Percentiles rank a stretch among this genome's conserved stretches.
phyloP scores from a whole-genome alignment of 352 stramenopile genomes.

The Globisporangium camurandrum region DNA sequence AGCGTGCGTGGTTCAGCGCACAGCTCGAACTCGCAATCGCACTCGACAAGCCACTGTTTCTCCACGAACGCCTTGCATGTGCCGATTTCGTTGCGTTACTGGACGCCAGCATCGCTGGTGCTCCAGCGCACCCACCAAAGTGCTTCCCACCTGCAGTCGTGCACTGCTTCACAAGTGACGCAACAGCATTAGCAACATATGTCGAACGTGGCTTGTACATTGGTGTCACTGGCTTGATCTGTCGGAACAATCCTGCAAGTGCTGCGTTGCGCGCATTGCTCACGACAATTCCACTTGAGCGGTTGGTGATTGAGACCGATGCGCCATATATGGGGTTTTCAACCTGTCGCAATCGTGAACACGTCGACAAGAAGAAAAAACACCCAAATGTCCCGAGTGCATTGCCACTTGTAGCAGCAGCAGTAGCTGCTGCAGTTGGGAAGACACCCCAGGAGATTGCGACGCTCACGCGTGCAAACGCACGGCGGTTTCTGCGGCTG shows the following conservation, averaged over 20 bases:
- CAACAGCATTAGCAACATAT: slow-evolving; percentile 68
- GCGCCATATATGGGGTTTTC: slow-evolving; percentile 89
- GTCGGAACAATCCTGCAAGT: slow-evolving; percentile 69
- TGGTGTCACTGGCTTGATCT: slow-evolving; percentile 87
- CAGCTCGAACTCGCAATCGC: slow-evolving; percentile 60
- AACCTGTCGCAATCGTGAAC: slow-evolving; percentile 37
- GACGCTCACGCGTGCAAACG: slow-evolving; percentile 51
- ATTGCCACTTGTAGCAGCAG: slow-evolving; percentile 48
- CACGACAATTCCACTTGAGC: slow-evolving; percentile 56
- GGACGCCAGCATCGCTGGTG: slow-evolving; percentile 31
- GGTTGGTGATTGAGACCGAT: slow-evolving; percentile 89
- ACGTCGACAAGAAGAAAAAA: slow-evolving; percentile 41
- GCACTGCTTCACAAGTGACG: slow-evolving; percentile 88
- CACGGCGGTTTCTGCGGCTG: slow-evolving; percentile 59
- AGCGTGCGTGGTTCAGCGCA: slow-evolving; percentile 58
- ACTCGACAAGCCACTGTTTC: slow-evolving; percentile 71
- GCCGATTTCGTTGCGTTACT: slow-evolving; percentile 68
- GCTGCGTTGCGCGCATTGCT: slow-evolving; percentile 45
- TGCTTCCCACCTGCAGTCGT: slow-evolving; percentile 66
- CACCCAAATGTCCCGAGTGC: slow-evolving; percentile 74
- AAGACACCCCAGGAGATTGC: slow-evolving; percentile 48
- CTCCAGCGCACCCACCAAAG: too few species aligned
- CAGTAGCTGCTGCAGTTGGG: slow-evolving; percentile 40
- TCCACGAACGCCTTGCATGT: slow-evolving; percentile 77
- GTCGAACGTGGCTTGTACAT: slow-evolving; percentile 81